Conservation (phyloP, 176 grass and related monocot genomes). For the Cenchrus fungigraminus region DNA sequence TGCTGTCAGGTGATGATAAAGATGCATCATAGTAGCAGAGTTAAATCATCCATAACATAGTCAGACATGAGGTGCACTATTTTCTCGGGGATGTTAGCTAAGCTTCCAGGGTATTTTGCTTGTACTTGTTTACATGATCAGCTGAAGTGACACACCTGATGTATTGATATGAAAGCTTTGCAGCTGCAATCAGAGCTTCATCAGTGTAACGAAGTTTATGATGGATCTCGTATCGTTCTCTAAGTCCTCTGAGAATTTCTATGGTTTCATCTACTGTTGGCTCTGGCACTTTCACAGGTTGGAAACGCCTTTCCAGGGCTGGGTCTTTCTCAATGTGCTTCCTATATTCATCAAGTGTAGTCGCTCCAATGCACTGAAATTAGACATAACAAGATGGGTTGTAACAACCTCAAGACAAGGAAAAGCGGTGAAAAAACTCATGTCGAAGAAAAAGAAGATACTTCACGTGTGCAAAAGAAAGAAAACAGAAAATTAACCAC, state of each 20-base stretch:
- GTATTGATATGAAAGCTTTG: constrained; percentile 89
- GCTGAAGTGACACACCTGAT: constrained; percentile 60
- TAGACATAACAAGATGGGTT: constrained; percentile 14
- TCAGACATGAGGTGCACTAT: background rate
- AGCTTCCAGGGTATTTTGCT: constrained; percentile 27
- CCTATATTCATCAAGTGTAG: constrained; percentile 93
- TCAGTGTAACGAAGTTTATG: constrained; percentile 94
- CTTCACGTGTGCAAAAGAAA: background rate
- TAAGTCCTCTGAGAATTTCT: constrained; percentile 84
- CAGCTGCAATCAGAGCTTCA: constrained; percentile 73
- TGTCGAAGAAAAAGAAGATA: constrained; percentile 13
- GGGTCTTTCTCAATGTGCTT: constrained; percentile 97
- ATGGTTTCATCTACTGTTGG: constrained; percentile 97
- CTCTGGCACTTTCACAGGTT: constrained; percentile 95
- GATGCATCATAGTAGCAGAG: constrained; percentile 25
- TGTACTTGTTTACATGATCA: background rate
- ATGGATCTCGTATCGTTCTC: constrained; percentile 90
- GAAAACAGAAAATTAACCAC: constrained; percentile 1
- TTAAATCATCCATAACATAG: background rate
- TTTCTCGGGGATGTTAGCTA: constrained; percentile 20
- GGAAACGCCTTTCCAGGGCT: constrained; percentile 91
- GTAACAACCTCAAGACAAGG: constrained; percentile 21
- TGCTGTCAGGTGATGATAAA: constrained; percentile 13
- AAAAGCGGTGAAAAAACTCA: background rate
- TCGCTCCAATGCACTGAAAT: constrained; percentile 89